These are phyloP conservation scores for Nakazawaea siamensis DNA, from an alignment of 805 yeast species.

Conservation along the genomic window DNA sequence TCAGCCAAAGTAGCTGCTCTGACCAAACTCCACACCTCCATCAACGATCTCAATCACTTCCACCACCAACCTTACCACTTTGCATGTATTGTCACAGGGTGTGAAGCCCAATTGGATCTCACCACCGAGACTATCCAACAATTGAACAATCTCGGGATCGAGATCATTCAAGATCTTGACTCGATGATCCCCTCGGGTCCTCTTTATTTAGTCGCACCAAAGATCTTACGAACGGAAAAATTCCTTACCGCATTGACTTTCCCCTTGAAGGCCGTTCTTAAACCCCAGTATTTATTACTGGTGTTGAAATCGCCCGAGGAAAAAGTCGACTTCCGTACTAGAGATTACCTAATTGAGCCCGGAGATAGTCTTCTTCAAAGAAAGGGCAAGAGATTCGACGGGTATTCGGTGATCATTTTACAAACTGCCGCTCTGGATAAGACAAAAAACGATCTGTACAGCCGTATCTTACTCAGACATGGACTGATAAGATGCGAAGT, in stretches of 20 bases:
- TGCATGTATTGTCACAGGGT: slow-evolving; percentile 56
- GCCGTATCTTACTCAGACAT: slow-evolving; percentile 7
- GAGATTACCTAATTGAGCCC: slow-evolving; percentile 2
- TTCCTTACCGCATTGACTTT: slow-evolving; percentile 35
- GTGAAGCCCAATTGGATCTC: slow-evolving; percentile 38
- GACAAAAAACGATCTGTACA: slow-evolving; percentile 4
- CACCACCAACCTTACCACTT: slow-evolving; percentile 39
- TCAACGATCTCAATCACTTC: no score
- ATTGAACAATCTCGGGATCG: slow-evolving; percentile 43
- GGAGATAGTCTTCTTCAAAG: not conserved
- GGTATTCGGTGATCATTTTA: not conserved
- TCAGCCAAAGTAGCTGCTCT: no score
- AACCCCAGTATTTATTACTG: slow-evolving; percentile 3
- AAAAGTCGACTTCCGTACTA: not conserved
- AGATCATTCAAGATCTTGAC: slow-evolving; percentile 28
- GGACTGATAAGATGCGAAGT: slow-evolving; percentile 4
- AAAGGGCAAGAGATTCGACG: not conserved
- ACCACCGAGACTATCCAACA: slow-evolving; percentile 33
- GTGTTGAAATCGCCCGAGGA: not conserved
- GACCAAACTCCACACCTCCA: no score
- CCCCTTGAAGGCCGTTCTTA: slow-evolving; percentile 3
- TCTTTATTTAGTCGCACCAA: slow-evolving; percentile 66
- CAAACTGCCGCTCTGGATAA: not conserved
- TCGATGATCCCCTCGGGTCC: slow-evolving; percentile 30
- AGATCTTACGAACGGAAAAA: slow-evolving; percentile 78